Evolutionary conservation across 192 early-diverging fungal genomes (phyloP), one percentile per base, ranked within the genome.

Genomic region (Backusella macrospora): DNA sequence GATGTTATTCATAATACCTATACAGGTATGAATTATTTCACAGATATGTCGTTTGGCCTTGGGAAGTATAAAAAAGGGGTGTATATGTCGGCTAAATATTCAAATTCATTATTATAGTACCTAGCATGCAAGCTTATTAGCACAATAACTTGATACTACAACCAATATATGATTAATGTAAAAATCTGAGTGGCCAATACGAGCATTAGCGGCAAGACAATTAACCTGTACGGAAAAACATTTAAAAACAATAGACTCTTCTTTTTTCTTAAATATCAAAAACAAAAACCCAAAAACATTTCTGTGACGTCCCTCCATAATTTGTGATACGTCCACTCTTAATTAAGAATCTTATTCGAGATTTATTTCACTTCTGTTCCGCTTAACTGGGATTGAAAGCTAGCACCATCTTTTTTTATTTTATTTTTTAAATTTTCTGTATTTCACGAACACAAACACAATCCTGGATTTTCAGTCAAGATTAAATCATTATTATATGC

Each of bases 41-140:
- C 12, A 3, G 12, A 5, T 21, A 26, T 21, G 21, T 4, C 12
- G 6, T 26, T 26, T 23, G 13, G 52, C 9, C 21, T 13, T 59
- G 26, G 52, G 52, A 59, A 21, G 26, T 59, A 59, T 18, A 26
- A 59, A 59, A 55, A 55, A 59, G 12, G 21, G 21, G 21, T 12
- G 52, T 59, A 59, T 59, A 59, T 59, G 7, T 59, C 52, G 52
- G 52, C 13, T 59, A 59, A 59, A 59, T 59, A 29, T 59, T 59
- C 52, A 59, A 59, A 59, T 23, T 8, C 21, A 23, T 26, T 59
- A 59, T 26, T 59, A 21, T 12, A 59, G n/a, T n/a, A n/a, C n/a
- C 52, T 21, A 26, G 9, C 52, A 59, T 21, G 26, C 52, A 59
- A 59, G 18, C 52, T 59, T 12, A 59, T 9, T 59, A 59, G 21